Evolutionary conservation across 352 stramenopile genomes (phyloP).

Genomic region (Phytopythium aichiense): DNA sequence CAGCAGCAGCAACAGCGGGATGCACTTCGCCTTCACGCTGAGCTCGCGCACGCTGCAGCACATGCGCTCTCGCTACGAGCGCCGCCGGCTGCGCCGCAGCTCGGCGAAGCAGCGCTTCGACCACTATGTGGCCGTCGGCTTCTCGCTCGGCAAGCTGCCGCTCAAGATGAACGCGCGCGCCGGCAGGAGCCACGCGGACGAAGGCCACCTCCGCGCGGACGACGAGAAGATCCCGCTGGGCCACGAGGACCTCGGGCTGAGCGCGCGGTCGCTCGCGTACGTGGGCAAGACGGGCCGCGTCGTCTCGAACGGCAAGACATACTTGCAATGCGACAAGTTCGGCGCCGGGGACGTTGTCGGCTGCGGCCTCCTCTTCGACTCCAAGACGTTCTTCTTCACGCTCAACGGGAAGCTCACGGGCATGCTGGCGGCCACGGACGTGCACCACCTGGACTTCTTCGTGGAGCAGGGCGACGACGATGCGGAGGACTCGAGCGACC

Average conservation of each 20-base stretch:
- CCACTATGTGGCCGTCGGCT: conserved; percentile 46
- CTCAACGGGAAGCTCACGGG: conserved; percentile 51
- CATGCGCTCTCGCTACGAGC: conserved; percentile 36
- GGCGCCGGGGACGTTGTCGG: conserved; percentile 52
- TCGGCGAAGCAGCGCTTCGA: conserved; percentile 31
- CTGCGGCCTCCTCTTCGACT: conserved; percentile 52
- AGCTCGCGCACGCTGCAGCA: conserved; percentile 35
- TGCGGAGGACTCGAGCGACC: not conserved
- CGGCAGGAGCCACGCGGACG: conserved; percentile 4
- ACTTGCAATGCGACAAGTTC: conserved; percentile 48
- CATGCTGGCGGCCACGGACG: conserved; percentile 39
- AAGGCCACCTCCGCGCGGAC: conserved; percentile 7
- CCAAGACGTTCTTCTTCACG: conserved; percentile 71
- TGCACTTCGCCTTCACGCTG: conserved; percentile 43
- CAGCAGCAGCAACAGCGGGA: conserved; percentile 4
- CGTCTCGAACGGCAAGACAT: conserved; percentile 38
- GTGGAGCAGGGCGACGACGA: conserved; percentile 11
- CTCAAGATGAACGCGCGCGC: not conserved
- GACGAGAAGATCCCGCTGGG: conserved; percentile 12
- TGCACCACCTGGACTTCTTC: conserved; percentile 47
- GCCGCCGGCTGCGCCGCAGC: conserved; percentile 23
- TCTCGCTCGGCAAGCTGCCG: conserved; percentile 27
- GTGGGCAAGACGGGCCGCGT: conserved; percentile 52
- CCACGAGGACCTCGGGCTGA: conserved; percentile 37
- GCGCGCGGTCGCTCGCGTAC: conserved; percentile 42